Base-by-base conservation (phyloP, 2,329 filamentous ascomycete species). In the Podosphaera xanthii region DNA sequence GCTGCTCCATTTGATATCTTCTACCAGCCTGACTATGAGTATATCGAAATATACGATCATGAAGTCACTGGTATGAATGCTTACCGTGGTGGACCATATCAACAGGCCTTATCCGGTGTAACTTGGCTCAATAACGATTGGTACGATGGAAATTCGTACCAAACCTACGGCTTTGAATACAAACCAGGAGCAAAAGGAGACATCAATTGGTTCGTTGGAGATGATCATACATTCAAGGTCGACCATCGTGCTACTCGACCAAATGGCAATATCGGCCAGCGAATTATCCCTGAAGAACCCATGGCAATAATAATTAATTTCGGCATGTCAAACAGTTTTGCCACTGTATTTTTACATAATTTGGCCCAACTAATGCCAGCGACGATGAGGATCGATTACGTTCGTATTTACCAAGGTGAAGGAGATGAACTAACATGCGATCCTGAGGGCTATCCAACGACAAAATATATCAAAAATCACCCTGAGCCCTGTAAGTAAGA, bases 1-100 rank as follows among this genome's bases (percentile, higher is more conserved):
- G 74, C 81, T 60, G 83, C 83, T 0, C 83, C 83, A 1, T 86
- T 86, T 63, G 83, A 87, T 66, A 74, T 82, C 53, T 84, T 78
- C 75, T 86, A 84, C 66, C 78, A 80, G 70, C 81, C 82, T 7
- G 75, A 84, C 65, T 77, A 77, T 63, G 77, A 85, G 22, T 85
- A 78, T 63, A 69, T 82, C 46, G 82, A 83, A 61, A 72, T 86
- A 1, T 86, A 86, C 63, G 78, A 87, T 63, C 70, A 74, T 36
- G 68, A 69, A 1, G 70, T 82, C 60, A 80, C 78, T 0, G 62
- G 72, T 30, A 76, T 83, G 67, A 84, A 84, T 67, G 62, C 65
- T 4, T 84, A 83, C 67, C 75, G 77, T 59, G 81, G 81, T 61
- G 79, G 80, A 2, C 72, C 74, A 1, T 83, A 76, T 66, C 81